Percentiles rank a stretch among this genome's conserved stretches.
These are phyloP conservation scores for Phyllosticta ampelicida DNA, from an alignment of 2,329 filamentous ascomycete species.

Conservation along the genomic window DNA sequence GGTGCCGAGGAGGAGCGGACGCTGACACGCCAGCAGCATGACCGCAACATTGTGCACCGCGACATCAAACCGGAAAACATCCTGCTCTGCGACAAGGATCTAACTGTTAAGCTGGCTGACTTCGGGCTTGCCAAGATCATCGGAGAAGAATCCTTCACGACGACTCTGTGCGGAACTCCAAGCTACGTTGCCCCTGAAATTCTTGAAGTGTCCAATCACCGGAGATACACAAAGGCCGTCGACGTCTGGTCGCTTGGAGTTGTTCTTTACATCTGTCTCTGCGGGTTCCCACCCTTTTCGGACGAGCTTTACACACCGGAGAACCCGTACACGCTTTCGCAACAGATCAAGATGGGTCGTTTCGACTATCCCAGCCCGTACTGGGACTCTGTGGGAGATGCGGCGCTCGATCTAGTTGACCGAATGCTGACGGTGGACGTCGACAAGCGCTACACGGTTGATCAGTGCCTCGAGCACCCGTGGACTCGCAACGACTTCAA, in stretches of 20 bases:
- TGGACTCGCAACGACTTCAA: slow-evolving; percentile 56
- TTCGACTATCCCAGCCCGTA: slow-evolving; percentile 97
- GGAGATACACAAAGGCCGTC: slow-evolving; percentile 88
- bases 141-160: slow-evolving; percentile 95
- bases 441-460: slow-evolving; percentile 72
- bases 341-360: slow-evolving; percentile 78
- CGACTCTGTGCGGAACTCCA: slow-evolving; percentile 89
- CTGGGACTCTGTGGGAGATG: slow-evolving; percentile 81
- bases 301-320: slow-evolving; percentile 76
- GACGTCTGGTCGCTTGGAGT: slow-evolving; percentile 98
- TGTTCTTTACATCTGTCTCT: slow-evolving; percentile 92
- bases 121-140: slow-evolving; percentile 98
- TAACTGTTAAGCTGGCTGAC: slow-evolving; percentile 86
- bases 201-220: slow-evolving; percentile 65
- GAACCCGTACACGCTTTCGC: slow-evolving; percentile 74
- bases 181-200: slow-evolving; percentile 97
- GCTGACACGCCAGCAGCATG: slow-evolving; percentile 53
- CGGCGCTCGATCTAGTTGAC: slow-evolving; percentile 87
- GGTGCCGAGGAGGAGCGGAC: neutral
- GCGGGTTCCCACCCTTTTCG: slow-evolving; percentile 93
- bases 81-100: slow-evolving; percentile 69
- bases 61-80: slow-evolving; percentile 99
- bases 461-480: slow-evolving; percentile 82
- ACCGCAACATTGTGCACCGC: slow-evolving; percentile 91
- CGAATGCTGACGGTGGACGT: slow-evolving; percentile 86